Base-by-base conservation (phyloP, 148 eudicot species). In the Pouteria glomerata region DNA sequence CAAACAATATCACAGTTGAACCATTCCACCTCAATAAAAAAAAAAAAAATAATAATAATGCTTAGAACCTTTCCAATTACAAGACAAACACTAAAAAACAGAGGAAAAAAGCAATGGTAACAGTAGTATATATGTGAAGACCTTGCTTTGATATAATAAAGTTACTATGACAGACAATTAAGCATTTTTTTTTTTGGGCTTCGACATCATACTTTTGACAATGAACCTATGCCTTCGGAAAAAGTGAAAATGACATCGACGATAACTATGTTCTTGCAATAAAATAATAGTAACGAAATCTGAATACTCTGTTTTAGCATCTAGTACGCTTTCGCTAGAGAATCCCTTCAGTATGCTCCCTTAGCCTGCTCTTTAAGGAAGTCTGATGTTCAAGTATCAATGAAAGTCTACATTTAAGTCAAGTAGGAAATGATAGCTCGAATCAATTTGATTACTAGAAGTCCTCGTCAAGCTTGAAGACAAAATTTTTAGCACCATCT, bases 391-490 rank as follows among this genome's bases (percentile, higher is more conserved):
- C n/a, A n/a, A n/a, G n/a, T n/a, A n/a, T n/a, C n/a, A n/a, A n/a
- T n/a, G n/a, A n/a, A n/a, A n/a, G n/a, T n/a, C n/a, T n/a, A n/a
- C n/a, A n/a, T n/a, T n/a, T n/a, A n/a, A n/a, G n/a, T n/a, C n/a
- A n/a, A n/a, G n/a, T n/a, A n/a, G n/a, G n/a, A n/a, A n/a, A n/a
- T n/a, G n/a, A n/a, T n/a, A n/a, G n/a, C n/a, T 34, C 8, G 35
- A 59, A 29, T 16, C 0, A 50, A 15, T 23, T 39, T 3, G 33
- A 52, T 41, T 6, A 70, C 80, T 85, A 92, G 81, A 92, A 92
- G 75, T 92, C 97, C 69, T 86, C 95, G 47, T 92, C 92, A 63
- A 86, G 68, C 63, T 87, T 92, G 74, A 92, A 89, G 68, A 75
- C 83, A 13, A 76, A 86, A 77, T 84, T 86, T 70, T 84, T 79